Evolutionary conservation across 2,329 filamentous ascomycete species (phyloP).

Genomic region (Magnaporthales sp.): DNA sequence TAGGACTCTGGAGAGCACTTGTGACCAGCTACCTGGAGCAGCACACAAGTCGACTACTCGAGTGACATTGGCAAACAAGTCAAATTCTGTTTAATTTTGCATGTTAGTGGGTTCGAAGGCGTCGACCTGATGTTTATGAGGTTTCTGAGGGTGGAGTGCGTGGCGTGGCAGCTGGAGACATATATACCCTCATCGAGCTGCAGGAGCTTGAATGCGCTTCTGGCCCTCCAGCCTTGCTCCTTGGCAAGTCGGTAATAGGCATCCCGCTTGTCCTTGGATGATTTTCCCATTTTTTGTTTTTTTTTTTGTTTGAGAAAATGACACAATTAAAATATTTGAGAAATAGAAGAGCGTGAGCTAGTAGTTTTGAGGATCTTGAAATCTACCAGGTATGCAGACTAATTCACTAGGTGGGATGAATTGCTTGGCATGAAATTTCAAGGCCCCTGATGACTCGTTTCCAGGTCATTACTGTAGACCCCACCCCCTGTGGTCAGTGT

Average conservation of each 20-base stretch:
- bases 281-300: slow-evolving; percentile 63
- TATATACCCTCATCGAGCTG: slow-evolving; percentile 72
- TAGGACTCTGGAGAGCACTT: slow-evolving; percentile 85
- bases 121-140: neutral
- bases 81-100: slow-evolving; percentile 60
- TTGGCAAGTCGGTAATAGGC: slow-evolving; percentile 97
- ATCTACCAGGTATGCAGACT: neutral
- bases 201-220: slow-evolving; percentile 93
- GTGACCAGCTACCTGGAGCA: slow-evolving; percentile 93
- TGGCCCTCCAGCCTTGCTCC: slow-evolving; percentile 95
- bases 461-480: neutral
- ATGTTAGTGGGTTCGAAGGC: slow-evolving; percentile 2
- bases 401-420: neutral
- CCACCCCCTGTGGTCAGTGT: slow-evolving; percentile 3
- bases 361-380: neutral
- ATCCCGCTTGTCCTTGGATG: slow-evolving; percentile 97
- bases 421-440: neutral
- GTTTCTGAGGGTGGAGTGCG: neutral
- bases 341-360: neutral
- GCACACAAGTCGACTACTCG: slow-evolving; percentile 94
- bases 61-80: slow-evolving; percentile 83
- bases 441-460: neutral
- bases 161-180: neutral
- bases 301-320: neutral
- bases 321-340: neutral